phyloP scores from a whole-genome alignment of 2,329 filamentous ascomycete genomes.

The Fusarium paranaense region DNA sequence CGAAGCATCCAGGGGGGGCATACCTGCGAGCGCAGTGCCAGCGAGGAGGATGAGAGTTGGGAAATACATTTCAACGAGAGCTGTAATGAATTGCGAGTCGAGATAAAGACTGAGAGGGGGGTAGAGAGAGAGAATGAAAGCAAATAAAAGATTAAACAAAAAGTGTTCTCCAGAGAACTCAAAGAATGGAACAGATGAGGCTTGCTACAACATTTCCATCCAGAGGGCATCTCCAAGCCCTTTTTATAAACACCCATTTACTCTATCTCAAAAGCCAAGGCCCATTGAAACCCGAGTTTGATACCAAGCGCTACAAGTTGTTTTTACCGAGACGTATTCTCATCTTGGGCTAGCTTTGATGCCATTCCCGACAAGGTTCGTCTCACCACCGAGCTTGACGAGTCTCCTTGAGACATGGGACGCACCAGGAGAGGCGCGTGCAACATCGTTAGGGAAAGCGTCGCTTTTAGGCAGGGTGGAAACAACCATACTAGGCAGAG shows the following conservation, averaged over 20 bases:
- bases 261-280: conserved; percentile 13
- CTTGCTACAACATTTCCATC: background rate
- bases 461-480: background rate
- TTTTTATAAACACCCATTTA: conserved; percentile 24
- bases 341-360: conserved; percentile 5
- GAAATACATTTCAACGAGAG: conserved; percentile 31
- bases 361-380: conserved; percentile 17
- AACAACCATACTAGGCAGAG: background rate
- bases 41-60: conserved; percentile 29
- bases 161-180: background rate
- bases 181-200: background rate
- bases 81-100: background rate
- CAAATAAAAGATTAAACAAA: background rate
- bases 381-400: conserved; percentile 19
- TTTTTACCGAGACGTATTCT: background rate
- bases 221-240: conserved; percentile 1
- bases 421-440: conserved; percentile 20
- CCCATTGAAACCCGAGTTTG: conserved; percentile 3
- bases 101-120: background rate
- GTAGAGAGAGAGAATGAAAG: background rate
- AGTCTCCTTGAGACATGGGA: conserved; percentile 29
- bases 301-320: background rate
- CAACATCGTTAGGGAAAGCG: background rate
- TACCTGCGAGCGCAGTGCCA: conserved; percentile 36
- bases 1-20: background rate